A percentile compares a stretch with the other conserved stretches of the same genome.
Conservation (phyloP, 306 rosid genomes). For the Rubus parviflorus region DNA sequence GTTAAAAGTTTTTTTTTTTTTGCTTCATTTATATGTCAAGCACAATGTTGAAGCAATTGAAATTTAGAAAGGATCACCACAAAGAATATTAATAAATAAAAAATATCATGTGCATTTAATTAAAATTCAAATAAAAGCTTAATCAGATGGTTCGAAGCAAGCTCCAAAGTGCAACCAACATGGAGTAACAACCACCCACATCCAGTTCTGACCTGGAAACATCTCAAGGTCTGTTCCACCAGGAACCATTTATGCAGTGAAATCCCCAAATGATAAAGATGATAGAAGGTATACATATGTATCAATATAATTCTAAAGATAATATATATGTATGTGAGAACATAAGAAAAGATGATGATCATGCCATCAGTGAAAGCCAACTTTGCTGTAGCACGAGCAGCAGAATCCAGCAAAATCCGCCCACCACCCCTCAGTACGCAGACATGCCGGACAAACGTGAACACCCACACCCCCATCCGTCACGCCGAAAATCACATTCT, state of each 20-base stretch:
- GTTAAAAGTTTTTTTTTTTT: too few species aligned
- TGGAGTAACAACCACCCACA: constrained; percentile 14
- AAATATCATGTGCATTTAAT: neutral
- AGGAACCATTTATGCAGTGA: constrained; percentile 34
- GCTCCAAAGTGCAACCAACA: constrained; percentile 2
- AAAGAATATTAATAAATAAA: neutral
- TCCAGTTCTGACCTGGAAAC: constrained; percentile 27
- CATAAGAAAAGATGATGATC: neutral
- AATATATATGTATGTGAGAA: neutral
- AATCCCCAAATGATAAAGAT: constrained; percentile 30
- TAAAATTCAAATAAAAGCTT: neutral
- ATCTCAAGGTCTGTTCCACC: constrained; percentile 9
- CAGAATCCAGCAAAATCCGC: constrained; percentile 26
- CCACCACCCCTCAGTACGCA: neutral
- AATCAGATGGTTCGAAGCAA: neutral
- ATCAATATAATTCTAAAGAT: constrained; percentile 19
- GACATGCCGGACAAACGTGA: neutral
- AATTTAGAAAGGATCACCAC: neutral
- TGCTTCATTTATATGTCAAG: too few species aligned
- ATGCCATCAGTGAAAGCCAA: neutral
- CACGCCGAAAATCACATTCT: constrained; percentile 13
- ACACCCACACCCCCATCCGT: constrained; percentile 1
- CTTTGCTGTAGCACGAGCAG: constrained; percentile 16
- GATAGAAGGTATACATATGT: constrained; percentile 22
- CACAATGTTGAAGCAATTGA: neutral